Evolutionary conservation across 441 rosid genomes (phyloP).

Genomic region (Kokia cookei): DNA sequence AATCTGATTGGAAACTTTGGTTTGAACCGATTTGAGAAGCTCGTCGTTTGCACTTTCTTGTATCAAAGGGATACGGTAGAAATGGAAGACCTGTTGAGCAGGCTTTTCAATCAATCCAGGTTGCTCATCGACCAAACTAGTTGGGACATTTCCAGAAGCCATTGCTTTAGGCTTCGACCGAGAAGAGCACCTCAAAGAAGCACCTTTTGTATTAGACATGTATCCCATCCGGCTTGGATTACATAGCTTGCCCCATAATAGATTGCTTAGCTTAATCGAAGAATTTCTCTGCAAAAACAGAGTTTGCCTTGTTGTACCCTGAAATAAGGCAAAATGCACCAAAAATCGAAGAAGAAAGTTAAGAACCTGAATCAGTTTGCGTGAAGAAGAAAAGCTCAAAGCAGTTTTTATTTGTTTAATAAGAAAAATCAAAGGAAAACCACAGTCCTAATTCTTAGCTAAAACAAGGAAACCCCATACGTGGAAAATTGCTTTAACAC

Average conservation of each 20-base stretch:
- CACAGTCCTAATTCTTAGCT: not conserved
- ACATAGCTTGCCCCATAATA: constrained; percentile 44
- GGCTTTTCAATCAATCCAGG: constrained; percentile 37
- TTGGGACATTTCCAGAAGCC: constrained; percentile 25
- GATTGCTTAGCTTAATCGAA: constrained; percentile 24
- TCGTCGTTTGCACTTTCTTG: constrained; percentile 69
- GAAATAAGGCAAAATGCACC: constrained; percentile 15
- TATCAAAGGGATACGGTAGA: constrained; percentile 69
- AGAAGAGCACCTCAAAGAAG: constrained; percentile 48
- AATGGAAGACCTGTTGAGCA: constrained; percentile 56
- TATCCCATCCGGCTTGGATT: constrained; percentile 13
- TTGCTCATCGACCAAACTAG: constrained; percentile 33
- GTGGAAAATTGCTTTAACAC: not conserved
- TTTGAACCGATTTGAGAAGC: constrained; percentile 54
- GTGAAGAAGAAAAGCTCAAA: not conserved
- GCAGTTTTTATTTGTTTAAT: not conserved
- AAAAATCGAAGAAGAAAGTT: not conserved
- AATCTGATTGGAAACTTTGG: constrained; percentile 60
- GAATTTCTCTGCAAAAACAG: constrained; percentile 39
- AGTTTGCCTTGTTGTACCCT: constrained; percentile 63
- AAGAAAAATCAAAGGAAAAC: not conserved
- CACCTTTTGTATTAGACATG: constrained; percentile 18
- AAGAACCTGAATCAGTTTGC: not conserved
- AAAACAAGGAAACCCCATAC: not conserved
- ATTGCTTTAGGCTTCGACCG: constrained; percentile 41